These are phyloP conservation scores for Torrubiellomyces zombiae DNA, from an alignment of 2,329 filamentous ascomycete genomes.

Conservation along the genomic window DNA sequence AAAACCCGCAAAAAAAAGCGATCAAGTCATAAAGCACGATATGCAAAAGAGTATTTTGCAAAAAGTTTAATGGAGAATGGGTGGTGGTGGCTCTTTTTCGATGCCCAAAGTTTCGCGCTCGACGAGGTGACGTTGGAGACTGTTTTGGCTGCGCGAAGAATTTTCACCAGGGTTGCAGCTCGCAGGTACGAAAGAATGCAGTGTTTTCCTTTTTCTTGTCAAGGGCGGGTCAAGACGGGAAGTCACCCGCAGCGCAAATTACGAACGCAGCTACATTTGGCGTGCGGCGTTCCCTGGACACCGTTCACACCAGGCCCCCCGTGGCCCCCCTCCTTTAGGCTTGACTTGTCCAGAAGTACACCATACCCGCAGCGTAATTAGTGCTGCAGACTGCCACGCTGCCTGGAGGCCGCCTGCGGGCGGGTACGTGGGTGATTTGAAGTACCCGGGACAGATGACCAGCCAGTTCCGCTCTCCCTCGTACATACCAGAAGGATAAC, in stretches of 20 bases:
- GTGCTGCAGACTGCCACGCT: not conserved
- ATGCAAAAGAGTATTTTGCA: slow-evolving; percentile 35
- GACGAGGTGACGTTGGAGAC: slow-evolving; percentile 40
- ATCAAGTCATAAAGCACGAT: slow-evolving; percentile 43
- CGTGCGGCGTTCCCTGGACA: no score
- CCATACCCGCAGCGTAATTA: slow-evolving; percentile 1
- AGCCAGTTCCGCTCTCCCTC: no score
- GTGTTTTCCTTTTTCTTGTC: slow-evolving; percentile 11
- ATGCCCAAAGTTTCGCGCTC: slow-evolving; percentile 29
- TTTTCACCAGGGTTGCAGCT: slow-evolving; percentile 35
- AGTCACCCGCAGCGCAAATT: slow-evolving; percentile 10
- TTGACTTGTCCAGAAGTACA: slow-evolving; percentile 3
- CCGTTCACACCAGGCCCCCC: slow-evolving; percentile 16
- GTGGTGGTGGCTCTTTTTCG: slow-evolving; percentile 34
- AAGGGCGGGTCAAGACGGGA: slow-evolving; percentile 9
- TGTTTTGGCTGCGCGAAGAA: slow-evolving; percentile 37
- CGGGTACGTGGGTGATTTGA: no score
- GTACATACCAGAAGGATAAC: no score
- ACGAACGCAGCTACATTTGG: no score
- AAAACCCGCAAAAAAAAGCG: slow-evolving; percentile 47
- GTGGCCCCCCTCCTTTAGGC: slow-evolving; percentile 11
- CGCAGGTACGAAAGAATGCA: slow-evolving; percentile 13
- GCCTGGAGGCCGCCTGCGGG: no score
- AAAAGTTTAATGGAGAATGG: slow-evolving; percentile 32
- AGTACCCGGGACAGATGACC: no score